A percentile compares a stretch with the other conserved stretches of the same genome.
Evolutionary conservation across 176 grass and related monocot genomes (phyloP).

Genomic region (Urochloa ruziziensis): DNA sequence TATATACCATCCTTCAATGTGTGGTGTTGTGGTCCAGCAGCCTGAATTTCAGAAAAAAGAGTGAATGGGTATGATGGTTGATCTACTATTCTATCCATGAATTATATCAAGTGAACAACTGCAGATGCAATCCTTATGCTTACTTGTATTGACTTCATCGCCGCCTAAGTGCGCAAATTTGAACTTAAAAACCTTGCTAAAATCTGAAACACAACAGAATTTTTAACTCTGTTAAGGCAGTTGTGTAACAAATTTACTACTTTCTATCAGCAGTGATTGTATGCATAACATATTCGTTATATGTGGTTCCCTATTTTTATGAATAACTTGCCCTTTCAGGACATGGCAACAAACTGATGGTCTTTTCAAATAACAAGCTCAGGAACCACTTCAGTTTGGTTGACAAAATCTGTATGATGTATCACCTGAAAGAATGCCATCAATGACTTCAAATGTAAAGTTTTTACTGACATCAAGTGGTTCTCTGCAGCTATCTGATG

Average conservation of each 20-base stretch:
- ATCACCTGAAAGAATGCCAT: conserved; percentile 90
- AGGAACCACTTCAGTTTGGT: conserved; percentile 3
- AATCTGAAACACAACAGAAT: conserved; percentile 62
- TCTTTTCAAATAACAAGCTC: conserved; percentile 27
- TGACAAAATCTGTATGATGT: background rate
- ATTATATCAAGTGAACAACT: background rate
- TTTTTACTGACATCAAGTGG: conserved; percentile 85
- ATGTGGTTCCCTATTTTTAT: background rate
- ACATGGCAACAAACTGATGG: background rate
- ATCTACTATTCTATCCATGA: conserved; percentile 2
- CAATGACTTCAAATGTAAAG: conserved; percentile 78
- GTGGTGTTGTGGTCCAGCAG: conserved; percentile 75
- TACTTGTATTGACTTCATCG: conserved; percentile 90
- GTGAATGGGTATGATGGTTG: conserved; percentile 15
- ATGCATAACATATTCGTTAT: background rate
- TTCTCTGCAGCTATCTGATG: conserved; percentile 63
- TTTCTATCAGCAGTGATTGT: background rate
- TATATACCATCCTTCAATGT: conserved; percentile 53
- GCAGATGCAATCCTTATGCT: conserved; percentile 23
- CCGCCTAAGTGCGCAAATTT: conserved; percentile 97
- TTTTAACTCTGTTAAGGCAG: conserved; percentile 5
- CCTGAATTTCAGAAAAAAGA: conserved; percentile 47
- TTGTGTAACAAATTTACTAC: background rate
- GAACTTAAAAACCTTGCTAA: conserved; percentile 95
- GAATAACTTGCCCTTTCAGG: conserved; percentile 1